Evolutionary conservation across 768 basidiomycete genomes (phyloP).

Genomic region (Hericium erinaceus): DNA sequence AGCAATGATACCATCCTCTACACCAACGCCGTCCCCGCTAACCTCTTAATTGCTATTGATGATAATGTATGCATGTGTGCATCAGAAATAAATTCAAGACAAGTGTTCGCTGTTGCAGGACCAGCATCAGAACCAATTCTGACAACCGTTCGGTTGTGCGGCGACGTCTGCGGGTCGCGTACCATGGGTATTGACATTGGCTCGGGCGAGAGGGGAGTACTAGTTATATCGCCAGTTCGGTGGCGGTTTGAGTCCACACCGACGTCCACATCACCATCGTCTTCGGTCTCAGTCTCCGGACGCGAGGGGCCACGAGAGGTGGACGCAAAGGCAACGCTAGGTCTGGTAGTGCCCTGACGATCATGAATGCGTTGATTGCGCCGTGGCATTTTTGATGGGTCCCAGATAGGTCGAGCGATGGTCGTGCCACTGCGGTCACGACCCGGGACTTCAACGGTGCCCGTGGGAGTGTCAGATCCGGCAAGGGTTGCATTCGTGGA

Average conservation of each 20-base stretch:
- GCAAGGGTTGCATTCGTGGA: constrained; percentile 52
- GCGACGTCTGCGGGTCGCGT: constrained; percentile 14
- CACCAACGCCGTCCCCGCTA: too few species aligned
- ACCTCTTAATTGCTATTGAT: too few species aligned
- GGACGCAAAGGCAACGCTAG: constrained; percentile 14
- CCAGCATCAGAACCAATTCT: constrained; percentile 36
- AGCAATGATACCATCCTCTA: too few species aligned
- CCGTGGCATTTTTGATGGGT: constrained; percentile 20
- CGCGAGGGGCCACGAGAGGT: constrained; percentile 37
- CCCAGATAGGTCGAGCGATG: constrained; percentile 58
- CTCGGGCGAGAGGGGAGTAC: constrained; percentile 22
- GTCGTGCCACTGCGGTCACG: constrained; percentile 72
- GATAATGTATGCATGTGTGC: too few species aligned
- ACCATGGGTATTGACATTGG: constrained; percentile 20
- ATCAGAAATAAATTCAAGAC: constrained; percentile 34
- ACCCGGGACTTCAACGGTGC: constrained; percentile 46
- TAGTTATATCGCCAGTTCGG: constrained; percentile 16
- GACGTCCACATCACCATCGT: constrained; percentile 59
- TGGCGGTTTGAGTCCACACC: constrained; percentile 28
- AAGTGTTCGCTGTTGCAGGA: constrained; percentile 18
- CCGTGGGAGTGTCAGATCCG: constrained; percentile 50
- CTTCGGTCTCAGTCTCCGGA: constrained; percentile 72
- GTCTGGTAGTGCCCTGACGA: constrained; percentile 5
- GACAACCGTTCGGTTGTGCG: constrained; percentile 32
- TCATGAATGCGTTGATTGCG: constrained; percentile 24